A percentile compares a stretch with the other conserved stretches of the same genome.
phyloP scores from a whole-genome alignment of 108 stramenopile genomes.

The Nitzschia putrida region DNA sequence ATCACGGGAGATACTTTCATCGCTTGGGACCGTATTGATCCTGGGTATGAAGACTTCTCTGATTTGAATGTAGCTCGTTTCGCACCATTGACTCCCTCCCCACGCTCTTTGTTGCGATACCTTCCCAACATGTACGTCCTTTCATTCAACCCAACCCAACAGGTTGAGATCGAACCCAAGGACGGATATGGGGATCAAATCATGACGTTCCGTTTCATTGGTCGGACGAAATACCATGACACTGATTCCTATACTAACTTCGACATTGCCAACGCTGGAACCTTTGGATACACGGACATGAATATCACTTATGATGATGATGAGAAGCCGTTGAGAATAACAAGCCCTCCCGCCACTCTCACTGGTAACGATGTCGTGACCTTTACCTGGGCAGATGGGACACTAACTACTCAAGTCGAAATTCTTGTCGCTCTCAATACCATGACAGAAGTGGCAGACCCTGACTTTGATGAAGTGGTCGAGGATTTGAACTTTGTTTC shows the following conservation, averaged over 20 bases:
- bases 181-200: slow-evolving; percentile 4
- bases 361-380: neutral
- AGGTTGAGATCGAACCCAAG: neutral
- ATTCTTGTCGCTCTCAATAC: slow-evolving; percentile 1
- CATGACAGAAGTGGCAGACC: neutral
- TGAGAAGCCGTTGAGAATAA: neutral
- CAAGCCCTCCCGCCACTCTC: neutral
- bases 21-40: slow-evolving; percentile 1
- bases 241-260: neutral
- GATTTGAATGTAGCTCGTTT: neutral
- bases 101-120: neutral
- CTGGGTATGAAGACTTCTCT: neutral
- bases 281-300: slow-evolving; percentile 4
- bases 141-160: neutral
- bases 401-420: neutral
- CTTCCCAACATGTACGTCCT: slow-evolving; percentile 6
- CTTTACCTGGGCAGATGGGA: neutral
- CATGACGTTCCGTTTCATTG: slow-evolving; percentile 10
- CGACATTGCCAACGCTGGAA: neutral
- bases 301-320: neutral
- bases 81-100: neutral
- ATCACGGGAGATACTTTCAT: neutral
- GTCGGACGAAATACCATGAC: neutral
- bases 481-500: neutral
- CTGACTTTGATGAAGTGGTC: neutral